Base-by-base conservation (phyloP, 345 rosid genomes). In the Ceriops zippeliana region DNA sequence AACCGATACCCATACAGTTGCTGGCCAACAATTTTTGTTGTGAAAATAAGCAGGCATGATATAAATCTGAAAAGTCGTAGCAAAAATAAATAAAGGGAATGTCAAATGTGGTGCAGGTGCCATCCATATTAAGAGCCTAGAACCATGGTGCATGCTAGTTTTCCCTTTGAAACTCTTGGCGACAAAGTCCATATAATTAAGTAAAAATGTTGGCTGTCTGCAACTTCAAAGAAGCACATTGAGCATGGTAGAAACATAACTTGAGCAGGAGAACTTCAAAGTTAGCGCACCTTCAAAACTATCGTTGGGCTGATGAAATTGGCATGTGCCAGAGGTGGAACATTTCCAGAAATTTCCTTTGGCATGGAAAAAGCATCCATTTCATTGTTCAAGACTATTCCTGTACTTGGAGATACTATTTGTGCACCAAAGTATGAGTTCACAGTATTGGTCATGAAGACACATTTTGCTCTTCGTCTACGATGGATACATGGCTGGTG, bases 321-420 rank as follows among this genome's bases (percentile, higher is more conserved):
- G 65, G 82, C 32, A 0, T 81, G 87, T 24, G 96, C 81, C 0
- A 87, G 87, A 0, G 82, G 87, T 3, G 78, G 73, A 42, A 71
- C 59, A 65, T 73, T 49, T 15, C 10, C 38, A 10, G 52, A 7
- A 26, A 35, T 52, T 4, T 34, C 57, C 2, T 0, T 15, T 0
- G 87, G 87, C 54, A 76, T 67, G 5, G 91, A 83, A 74, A 87
- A 89, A 70, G 85, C 88, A 21, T 83, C 90, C 96, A 89, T 89
- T 73, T 89, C 83, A 65, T 89, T 86, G 83, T 89, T 85, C 1
- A 87, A 77, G 61, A 89, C 69, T 10, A 87, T 87, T 34, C 95
- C 91, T 0, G 91, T 85, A 57, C 80, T 79, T 0, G 83, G 80
- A 32, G 91, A 87, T 28, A 89, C 28, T 31, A 82, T 49, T 42